Evolutionary conservation across 768 basidiomycete species (phyloP), one percentile per base, ranked within the genome.

Genomic region (Hericium erinaceus): DNA sequence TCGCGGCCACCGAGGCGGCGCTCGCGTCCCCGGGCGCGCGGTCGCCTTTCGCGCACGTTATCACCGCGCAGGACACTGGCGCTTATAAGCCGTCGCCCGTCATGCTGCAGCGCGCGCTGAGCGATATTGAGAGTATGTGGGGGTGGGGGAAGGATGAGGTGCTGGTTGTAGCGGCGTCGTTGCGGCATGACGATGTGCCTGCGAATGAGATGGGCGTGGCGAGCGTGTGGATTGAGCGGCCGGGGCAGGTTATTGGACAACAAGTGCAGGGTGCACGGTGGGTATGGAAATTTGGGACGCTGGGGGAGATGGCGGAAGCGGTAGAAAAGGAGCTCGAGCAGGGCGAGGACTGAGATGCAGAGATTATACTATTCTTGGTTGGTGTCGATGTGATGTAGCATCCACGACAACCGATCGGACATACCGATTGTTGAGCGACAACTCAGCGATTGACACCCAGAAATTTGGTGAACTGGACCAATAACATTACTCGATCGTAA

Each of bases 121-220:
- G n/a, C 8, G 44, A 46, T 16, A 20, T 46, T 54, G 61, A 60
- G 16, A 48, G 37, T 2, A 61, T 66, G n/a, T 70, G 66, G 54
- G 66, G 67, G 24, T 62, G 70, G 15, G 58, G 63, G 65, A 64
- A 66, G 60, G 80, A 79, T 61, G 66, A 78, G 59, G 82, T 86
- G 7, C 73, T 89, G 28, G 74, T 82, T 51, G 84, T 86, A 5
- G 88, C 89, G 16, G 81, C 84, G 64, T 87, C 85, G 60, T 65
- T 87, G 58, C 69, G 66, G 20, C 85, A 89, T 60, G 89, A 90
- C 64, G 79, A 86, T 60, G 74, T 75, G 22, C 82, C 89, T 1
- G 84, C 85, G 40, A 77, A 72, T 60, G 67, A 72, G 64, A 70
- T 80, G n/a, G 81, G 81, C 0, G 65, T 90, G 24, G 69, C 63